These are phyloP conservation scores for Sarcomyxa edulis DNA, from an alignment of 768 basidiomycete genomes.

Conservation along the genomic window DNA sequence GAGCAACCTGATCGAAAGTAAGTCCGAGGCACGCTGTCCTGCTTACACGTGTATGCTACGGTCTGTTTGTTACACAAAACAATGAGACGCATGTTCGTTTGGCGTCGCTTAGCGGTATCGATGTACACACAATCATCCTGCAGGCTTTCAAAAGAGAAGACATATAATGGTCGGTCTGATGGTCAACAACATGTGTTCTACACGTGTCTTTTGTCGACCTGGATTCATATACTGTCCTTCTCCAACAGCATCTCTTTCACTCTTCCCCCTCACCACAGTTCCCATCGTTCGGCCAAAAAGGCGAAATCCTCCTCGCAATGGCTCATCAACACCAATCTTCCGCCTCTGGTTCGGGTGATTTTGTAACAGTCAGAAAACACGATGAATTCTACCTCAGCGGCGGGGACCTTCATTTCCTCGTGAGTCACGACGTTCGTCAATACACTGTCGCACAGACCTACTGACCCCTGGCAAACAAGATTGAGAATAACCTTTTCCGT, in stretches of 20 bases:
- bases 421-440: slow-evolving; percentile 33
- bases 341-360: slow-evolving; percentile 5
- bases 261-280: slow-evolving; percentile 19
- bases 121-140: too few relatives aligned
- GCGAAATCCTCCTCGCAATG: slow-evolving; percentile 10
- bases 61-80: too few relatives aligned
- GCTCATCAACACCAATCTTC: slow-evolving; percentile 13
- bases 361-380: slow-evolving; percentile 21
- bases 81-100: too few relatives aligned
- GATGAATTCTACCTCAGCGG: slow-evolving; percentile 43
- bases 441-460: slow-evolving; percentile 25
- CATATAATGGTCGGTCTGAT: slow-evolving; percentile 13
- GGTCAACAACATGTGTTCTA: slow-evolving; percentile 20
- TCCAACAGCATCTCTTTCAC: slow-evolving; percentile 31
- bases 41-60: too few relatives aligned
- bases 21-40: too few relatives aligned
- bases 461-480: slow-evolving; percentile 26
- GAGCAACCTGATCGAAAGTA: too few relatives aligned
- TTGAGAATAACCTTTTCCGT: slow-evolving; percentile 45
- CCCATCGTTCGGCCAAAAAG: slow-evolving; percentile 23
- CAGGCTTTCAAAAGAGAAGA: slow-evolving; percentile 6
- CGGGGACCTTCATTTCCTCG: slow-evolving; percentile 46
- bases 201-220: slow-evolving; percentile 23
- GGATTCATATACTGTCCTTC: slow-evolving; percentile 25
- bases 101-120: too few relatives aligned